phyloP scores from a whole-genome alignment of 768 basidiomycete genomes.

The Phanerochaete carnosa region DNA sequence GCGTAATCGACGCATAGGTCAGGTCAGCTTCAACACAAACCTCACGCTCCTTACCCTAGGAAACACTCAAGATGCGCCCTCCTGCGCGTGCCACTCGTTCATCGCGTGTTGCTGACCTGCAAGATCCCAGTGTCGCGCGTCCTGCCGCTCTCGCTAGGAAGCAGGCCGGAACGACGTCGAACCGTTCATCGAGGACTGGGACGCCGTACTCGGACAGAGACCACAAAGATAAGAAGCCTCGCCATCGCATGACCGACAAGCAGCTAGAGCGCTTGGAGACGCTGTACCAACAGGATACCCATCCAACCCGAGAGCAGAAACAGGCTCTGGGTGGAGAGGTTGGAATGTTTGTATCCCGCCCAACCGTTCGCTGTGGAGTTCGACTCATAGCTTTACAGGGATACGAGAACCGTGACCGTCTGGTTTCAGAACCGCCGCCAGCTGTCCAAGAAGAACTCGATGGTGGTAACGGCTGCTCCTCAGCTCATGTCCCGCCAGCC shows the following conservation, averaged over 20 bases:
- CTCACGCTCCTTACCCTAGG: not conserved
- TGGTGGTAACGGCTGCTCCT: slow-evolving; percentile 7
- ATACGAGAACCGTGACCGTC: slow-evolving; percentile 28
- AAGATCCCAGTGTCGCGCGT: not conserved
- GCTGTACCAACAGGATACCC: slow-evolving; percentile 21
- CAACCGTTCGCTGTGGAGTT: not conserved
- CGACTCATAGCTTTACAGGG: slow-evolving; percentile 13
- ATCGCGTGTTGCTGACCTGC: not conserved
- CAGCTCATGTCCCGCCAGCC: slow-evolving; percentile 9
- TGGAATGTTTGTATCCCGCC: slow-evolving; percentile 19
- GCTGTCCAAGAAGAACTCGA: slow-evolving; percentile 17
- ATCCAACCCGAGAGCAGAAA: slow-evolving; percentile 22
- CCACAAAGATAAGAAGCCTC: slow-evolving; percentile 24
- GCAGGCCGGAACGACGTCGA: not conserved
- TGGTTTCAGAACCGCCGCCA: slow-evolving; percentile 36
- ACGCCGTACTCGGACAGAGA: slow-evolving; percentile 1
- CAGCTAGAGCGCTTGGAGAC: slow-evolving; percentile 25
- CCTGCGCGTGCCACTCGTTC: slow-evolving; percentile 15
- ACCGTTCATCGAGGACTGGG: slow-evolving; percentile 2
- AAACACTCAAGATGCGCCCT: slow-evolving; percentile 9
- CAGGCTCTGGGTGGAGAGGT: slow-evolving; percentile 21
- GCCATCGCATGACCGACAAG: slow-evolving; percentile 35
- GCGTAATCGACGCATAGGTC: slow-evolving; percentile 1
- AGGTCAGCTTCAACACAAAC: not conserved
- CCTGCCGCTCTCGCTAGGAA: not conserved